Base-by-base conservation (phyloP, 441 rosid genomes). In the Manihot esculenta region DNA sequence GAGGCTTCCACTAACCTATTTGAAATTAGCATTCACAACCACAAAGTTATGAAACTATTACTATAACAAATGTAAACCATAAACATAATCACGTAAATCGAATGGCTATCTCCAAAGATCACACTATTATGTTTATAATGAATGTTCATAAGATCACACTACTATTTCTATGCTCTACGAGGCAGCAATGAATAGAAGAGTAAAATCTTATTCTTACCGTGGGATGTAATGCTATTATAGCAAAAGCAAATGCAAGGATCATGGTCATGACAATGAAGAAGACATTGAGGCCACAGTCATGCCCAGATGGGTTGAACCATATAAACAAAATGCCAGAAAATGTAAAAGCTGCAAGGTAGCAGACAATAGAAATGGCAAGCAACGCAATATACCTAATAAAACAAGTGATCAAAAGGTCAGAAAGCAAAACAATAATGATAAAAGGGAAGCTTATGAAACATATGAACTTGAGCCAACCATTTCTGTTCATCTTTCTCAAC, bases 301-400 rank as follows among this genome's bases (percentile, higher is more conserved):
- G 81, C 49, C 99, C 95, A 15, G 98, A 85, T 53, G 99, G 99
- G 82, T 93, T 87, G 77, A 95, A 95, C 99, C 99, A 93, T 27
- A 93, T 87, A 82, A 95, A 93, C 78, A 95, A 48, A 67, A 93
- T 66, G 68, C 96, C 99, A 68, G 97, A 89, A 78, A 93, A 79
- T 20, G 85, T 71, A 70, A 85, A 95, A 68, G 99, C 87, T 26
- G 79, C 92, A 30, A 95, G 73, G 79, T 95, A 95, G 89, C 98
- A 95, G 70, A 54, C 94, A 50, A 88, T 15, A 62, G 99, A 93
- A 76, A 95, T 74, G 59, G 70, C 89, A 78, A 93, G 95, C 74
- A 93, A 82, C 72, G 99, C 97, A 66, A 89, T 61, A 74, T 84
- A 95, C 99, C 99, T 95, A 68, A 47, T n/a, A 62, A 38, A 55